phyloP scores from a whole-genome alignment of 495 filamentous ascomycete species.

The Neurospora sublineolata region DNA sequence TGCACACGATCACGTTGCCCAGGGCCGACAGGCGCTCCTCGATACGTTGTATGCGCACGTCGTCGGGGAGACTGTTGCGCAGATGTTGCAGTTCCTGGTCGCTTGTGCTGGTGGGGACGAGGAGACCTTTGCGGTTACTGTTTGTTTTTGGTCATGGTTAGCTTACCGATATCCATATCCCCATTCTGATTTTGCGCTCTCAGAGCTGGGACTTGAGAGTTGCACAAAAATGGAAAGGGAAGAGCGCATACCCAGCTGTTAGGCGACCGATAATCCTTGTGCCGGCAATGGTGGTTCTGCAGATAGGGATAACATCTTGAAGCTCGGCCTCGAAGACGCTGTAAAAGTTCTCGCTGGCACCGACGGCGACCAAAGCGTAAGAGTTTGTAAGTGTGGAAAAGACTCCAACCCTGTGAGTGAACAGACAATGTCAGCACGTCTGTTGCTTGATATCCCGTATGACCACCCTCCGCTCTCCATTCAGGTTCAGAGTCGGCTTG shows the following conservation, averaged over 20 bases:
- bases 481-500: neutral
- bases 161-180: neutral
- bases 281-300: conserved; percentile 92
- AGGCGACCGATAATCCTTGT: conserved; percentile 90
- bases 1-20: conserved; percentile 91
- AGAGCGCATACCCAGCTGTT: conserved; percentile 69
- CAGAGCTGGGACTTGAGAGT: neutral
- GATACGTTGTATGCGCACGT: conserved; percentile 83
- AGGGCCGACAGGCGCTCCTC: conserved; percentile 93
- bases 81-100: conserved; percentile 97
- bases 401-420: conserved; percentile 68
- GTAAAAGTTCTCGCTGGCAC: conserved; percentile 98
- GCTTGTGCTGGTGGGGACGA: conserved; percentile 90
- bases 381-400: conserved; percentile 94
- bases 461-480: neutral
- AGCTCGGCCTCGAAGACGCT: conserved; percentile 92
- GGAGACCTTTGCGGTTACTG: conserved; percentile 89
- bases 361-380: conserved; percentile 84
- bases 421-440: neutral
- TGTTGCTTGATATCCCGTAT: neutral
- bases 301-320: conserved; percentile 95
- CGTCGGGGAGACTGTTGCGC: conserved; percentile 82
- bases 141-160: conserved; percentile 5
- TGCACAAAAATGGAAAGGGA: neutral
- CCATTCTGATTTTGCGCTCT: neutral